Conservation (phyloP, 139 green algal species). For the Yamagishiella unicocca region DNA sequence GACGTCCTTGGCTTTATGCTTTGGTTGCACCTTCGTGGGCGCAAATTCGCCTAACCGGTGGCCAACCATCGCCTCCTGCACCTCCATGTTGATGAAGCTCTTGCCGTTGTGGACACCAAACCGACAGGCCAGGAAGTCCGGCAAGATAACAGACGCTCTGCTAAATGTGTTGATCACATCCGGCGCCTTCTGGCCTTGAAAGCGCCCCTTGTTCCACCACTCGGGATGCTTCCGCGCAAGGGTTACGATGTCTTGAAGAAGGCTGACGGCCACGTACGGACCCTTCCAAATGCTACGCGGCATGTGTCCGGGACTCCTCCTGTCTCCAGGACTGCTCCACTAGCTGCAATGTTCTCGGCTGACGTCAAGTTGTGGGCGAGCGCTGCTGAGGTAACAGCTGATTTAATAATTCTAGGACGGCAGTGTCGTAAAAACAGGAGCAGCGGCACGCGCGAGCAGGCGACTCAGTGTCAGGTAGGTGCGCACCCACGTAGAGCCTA, state of each 20-base stretch:
- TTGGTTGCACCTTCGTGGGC: slow-evolving; percentile 41
- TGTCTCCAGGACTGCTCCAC: too few species aligned
- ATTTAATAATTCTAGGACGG: too few species aligned
- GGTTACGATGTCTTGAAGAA: slow-evolving; percentile 67
- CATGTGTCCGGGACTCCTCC: slow-evolving; percentile 36
- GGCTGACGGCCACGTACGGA: slow-evolving; percentile 66
- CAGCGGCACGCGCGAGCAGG: too few species aligned
- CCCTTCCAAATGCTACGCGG: slow-evolving; percentile 70
- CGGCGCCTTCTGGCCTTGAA: slow-evolving; percentile 67
- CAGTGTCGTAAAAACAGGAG: too few species aligned
- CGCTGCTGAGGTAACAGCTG: too few species aligned
- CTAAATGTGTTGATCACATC: slow-evolving; percentile 68
- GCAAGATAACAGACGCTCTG: slow-evolving; percentile 60
- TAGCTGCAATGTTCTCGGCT: not conserved
- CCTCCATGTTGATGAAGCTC: slow-evolving; percentile 53
- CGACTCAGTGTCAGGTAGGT: too few species aligned
- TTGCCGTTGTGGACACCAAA: slow-evolving; percentile 75
- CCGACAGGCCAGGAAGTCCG: slow-evolving; percentile 69
- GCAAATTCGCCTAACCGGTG: slow-evolving; percentile 74
- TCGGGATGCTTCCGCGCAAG: slow-evolving; percentile 62
- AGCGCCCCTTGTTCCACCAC: slow-evolving; percentile 70
- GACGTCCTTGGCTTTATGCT: slow-evolving; percentile 64
- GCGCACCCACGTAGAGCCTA: too few species aligned
- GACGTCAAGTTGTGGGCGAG: too few species aligned
- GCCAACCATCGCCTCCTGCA: slow-evolving; percentile 69